Evolutionary conservation across 108 stramenopile genomes (phyloP).

Genomic region (Chaetoceros muelleri): DNA sequence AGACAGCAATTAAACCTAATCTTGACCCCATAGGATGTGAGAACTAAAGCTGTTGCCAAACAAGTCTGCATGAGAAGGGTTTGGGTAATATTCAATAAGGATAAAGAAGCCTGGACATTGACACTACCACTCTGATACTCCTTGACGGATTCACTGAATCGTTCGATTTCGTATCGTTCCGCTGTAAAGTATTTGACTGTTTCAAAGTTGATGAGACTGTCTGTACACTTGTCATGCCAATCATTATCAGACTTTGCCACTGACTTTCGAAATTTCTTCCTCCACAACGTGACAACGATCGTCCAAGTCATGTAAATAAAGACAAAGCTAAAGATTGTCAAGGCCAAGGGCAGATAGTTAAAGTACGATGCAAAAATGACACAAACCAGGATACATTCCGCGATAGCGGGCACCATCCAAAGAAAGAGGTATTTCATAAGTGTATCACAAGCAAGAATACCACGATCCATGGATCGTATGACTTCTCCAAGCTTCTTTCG

Average conservation of each 20-base stretch:
- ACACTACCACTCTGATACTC: constrained; percentile 72
- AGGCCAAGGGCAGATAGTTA: constrained; percentile 65
- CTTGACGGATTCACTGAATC: constrained; percentile 60
- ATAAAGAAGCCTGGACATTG: constrained; percentile 75
- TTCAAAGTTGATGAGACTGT: constrained; percentile 91
- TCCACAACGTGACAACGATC: constrained; percentile 86
- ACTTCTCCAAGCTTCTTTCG: constrained; percentile 92
- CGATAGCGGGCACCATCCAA: constrained; percentile 84
- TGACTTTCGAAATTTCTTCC: constrained; percentile 91
- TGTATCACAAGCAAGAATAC: constrained; percentile 76
- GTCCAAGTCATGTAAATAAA: constrained; percentile 85
- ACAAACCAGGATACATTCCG: constrained; percentile 81
- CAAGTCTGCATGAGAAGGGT: constrained; percentile 77
- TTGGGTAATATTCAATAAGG: constrained; percentile 86
- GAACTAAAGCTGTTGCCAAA: constrained; percentile 54
- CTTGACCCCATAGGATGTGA: constrained; percentile 56
- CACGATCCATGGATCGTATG: constrained; percentile 87
- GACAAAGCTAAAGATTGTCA: constrained; percentile 84
- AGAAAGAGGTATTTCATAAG: constrained; percentile 92
- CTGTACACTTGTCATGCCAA: constrained; percentile 86
- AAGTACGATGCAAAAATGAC: constrained; percentile 88
- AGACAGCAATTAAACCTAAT: constrained; percentile 51
- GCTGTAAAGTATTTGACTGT: constrained; percentile 96
- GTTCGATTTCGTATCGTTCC: constrained; percentile 78
- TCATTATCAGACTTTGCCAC: constrained; percentile 91